Conservation (phyloP, 2,329 filamentous ascomycete species). For the Colletotrichum simmondsii region DNA sequence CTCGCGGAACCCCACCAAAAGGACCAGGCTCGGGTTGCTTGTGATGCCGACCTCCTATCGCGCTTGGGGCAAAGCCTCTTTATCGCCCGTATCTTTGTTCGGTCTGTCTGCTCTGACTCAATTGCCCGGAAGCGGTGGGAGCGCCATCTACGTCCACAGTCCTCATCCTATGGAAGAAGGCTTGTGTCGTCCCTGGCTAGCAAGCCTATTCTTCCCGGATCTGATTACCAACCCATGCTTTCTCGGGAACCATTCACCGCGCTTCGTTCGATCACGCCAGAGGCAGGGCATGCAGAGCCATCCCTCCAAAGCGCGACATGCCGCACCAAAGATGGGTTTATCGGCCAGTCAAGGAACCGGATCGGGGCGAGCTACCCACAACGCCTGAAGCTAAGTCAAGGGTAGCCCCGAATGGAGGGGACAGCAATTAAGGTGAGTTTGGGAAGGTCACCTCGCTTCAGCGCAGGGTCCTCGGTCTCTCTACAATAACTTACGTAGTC, state of each 20-base stretch:
- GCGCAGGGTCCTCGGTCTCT: conserved; percentile 33
- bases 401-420: conserved; percentile 31
- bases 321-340: conserved; percentile 24
- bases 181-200: conserved; percentile 1
- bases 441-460: conserved; percentile 22
- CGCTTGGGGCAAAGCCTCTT: conserved; percentile 8
- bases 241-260: conserved; percentile 18
- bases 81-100: conserved; percentile 32
- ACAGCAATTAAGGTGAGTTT: conserved; percentile 32
- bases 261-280: conserved; percentile 35
- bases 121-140: conserved; percentile 13
- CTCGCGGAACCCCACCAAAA: conserved; percentile 28
- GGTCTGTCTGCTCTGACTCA: conserved; percentile 17
- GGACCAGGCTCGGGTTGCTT: conserved; percentile 27
- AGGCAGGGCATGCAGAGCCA: conserved; percentile 31
- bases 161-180: neutral
- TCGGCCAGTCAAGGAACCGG: conserved; percentile 28
- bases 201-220: conserved; percentile 13
- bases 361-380: conserved; percentile 29
- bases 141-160: conserved; percentile 26
- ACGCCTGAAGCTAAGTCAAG: conserved; percentile 31
- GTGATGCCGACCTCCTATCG: conserved; percentile 30
- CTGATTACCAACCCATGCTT: conserved; percentile 32
- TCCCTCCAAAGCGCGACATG: conserved; percentile 30
- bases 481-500: conserved; percentile 33